Evolutionary conservation across 1,284 basidiomycete genomes (phyloP), one percentile per base, ranked within the genome.

Genomic region (Rhodotorula sp.): DNA sequence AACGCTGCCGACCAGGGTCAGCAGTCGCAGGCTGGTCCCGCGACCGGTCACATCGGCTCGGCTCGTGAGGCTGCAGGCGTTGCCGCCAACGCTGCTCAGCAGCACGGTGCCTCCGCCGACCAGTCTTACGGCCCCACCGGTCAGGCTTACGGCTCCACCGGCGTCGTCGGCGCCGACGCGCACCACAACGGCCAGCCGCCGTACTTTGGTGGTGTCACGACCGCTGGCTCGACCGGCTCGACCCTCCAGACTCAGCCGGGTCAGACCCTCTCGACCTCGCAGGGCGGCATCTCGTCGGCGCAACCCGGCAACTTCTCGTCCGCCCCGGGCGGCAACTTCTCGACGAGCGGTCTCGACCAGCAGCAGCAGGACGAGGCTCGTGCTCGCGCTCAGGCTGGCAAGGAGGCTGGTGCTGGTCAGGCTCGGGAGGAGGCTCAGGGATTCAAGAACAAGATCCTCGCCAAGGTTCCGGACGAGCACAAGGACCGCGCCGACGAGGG

Each of bases 381-480:
- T 66, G 78, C 59, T 17, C 71, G 71, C 29, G 71, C 79, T 24
- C 67, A 75, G 49, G 68, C 66, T 22, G 72, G 72, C 37, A 74
- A 73, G 33, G 44, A 69, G 6, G 71, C 69, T 20, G 80, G 82
- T 69, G 81, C 81, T 63, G 79, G 81, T 54, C 75, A 82, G 60
- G 79, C 79, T 53, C 75, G 78, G 51, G 76, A 80, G 70, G 85
- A 85, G 45, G 85, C 85, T 26, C 83, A 84, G 54, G 85, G 88
- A 64, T 83, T 83, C 20, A 81, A 82, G 62, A 80, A 84, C 75
- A 76, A 83, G 60, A 78, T 89, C 42, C 85, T 86, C 17, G 81
- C 85, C 0, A 86, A 88, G 66, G 79, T 89, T 48, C 86, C 87
- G 0, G 82, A 87, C 62, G 83, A 88, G 74, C 87, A 88, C 74